phyloP scores from a whole-genome alignment of 2,329 filamentous ascomycete species.

The Calonectria ilicicola region DNA sequence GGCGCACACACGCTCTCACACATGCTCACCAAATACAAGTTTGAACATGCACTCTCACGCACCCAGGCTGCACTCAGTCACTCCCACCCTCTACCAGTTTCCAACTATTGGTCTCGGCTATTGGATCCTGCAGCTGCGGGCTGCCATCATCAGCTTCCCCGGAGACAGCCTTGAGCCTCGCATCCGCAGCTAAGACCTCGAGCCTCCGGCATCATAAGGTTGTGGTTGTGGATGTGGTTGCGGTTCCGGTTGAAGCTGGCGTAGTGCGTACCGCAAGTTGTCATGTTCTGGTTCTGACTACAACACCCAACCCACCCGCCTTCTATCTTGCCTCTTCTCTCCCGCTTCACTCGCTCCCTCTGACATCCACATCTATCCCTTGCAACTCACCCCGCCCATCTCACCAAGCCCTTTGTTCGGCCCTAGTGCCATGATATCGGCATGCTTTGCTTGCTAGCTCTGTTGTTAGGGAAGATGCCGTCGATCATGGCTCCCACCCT shows the following conservation, averaged over 20 bases:
- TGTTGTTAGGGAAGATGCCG: conserved; percentile 11
- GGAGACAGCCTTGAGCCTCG: conserved; percentile 9
- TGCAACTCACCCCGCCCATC: conserved; percentile 24
- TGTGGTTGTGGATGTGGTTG: neutral
- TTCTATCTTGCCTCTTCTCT: conserved; percentile 8
- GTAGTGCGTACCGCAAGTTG: neutral
- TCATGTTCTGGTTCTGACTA: conserved; percentile 14
- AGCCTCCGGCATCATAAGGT: neutral
- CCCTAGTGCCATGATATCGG: conserved; percentile 3
- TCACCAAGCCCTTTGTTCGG: conserved; percentile 1
- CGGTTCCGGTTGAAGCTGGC: too few relatives aligned
- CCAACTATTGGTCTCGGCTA: neutral
- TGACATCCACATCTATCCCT: conserved; percentile 29
- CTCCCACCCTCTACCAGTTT: neutral
- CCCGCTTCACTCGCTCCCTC: conserved; percentile 34
- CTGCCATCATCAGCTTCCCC: conserved; percentile 14
- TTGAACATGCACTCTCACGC: neutral
- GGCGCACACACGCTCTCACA: neutral
- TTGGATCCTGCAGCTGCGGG: conserved; percentile 7
- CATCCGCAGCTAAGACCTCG: conserved; percentile 1
- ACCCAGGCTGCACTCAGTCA: neutral
- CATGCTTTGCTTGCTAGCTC: neutral
- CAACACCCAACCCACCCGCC: conserved; percentile 4
- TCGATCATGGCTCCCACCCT: conserved; percentile 16
- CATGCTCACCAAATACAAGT: conserved; percentile 1